Evolutionary conservation across 768 basidiomycete genomes (phyloP).

Genomic region (Mycena haematopus): DNA sequence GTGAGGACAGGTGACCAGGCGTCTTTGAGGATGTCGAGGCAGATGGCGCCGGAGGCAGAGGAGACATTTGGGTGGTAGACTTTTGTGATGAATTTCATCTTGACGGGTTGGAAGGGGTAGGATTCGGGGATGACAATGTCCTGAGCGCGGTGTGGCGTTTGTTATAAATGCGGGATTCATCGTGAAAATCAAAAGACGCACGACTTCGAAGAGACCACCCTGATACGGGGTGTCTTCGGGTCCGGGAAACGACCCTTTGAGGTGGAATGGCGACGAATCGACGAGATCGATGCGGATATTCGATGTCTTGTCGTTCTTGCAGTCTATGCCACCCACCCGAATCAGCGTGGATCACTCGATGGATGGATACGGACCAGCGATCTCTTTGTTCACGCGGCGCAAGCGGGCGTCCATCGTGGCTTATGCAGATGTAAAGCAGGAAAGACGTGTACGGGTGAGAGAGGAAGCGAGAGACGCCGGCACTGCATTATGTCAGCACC

Average conservation of each 20-base stretch:
- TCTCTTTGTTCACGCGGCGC: slow-evolving; percentile 93
- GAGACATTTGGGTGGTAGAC: slow-evolving; percentile 97
- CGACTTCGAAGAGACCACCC: slow-evolving; percentile 91
- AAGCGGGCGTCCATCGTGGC: slow-evolving; percentile 85
- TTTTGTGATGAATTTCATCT: slow-evolving; percentile 98
- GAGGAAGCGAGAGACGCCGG: no score
- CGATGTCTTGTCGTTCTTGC: slow-evolving; percentile 93
- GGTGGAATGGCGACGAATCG: slow-evolving; percentile 89
- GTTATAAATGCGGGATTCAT: no score
- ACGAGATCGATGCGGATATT: slow-evolving; percentile 86
- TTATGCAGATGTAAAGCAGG: no score
- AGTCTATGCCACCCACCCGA: slow-evolving; percentile 58
- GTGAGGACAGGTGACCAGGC: slow-evolving; percentile 97
- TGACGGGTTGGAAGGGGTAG: slow-evolving; percentile 92
- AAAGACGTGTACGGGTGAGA: no score
- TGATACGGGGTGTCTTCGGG: slow-evolving; percentile 94
- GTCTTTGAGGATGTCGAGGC: slow-evolving; percentile 86
- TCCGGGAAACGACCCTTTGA: slow-evolving; percentile 89
- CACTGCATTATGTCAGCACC: no score
- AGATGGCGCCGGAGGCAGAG: slow-evolving; percentile 93
- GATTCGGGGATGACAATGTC: slow-evolving; percentile 93
- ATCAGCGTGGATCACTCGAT: background rate
- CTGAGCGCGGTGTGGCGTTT: background rate
- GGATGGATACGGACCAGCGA: slow-evolving; percentile 60
- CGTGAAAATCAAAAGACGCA: slow-evolving; percentile 41